Evolutionary conservation across 164 flowering plant genomes (phyloP).

Genomic region (Malania oleifera): DNA sequence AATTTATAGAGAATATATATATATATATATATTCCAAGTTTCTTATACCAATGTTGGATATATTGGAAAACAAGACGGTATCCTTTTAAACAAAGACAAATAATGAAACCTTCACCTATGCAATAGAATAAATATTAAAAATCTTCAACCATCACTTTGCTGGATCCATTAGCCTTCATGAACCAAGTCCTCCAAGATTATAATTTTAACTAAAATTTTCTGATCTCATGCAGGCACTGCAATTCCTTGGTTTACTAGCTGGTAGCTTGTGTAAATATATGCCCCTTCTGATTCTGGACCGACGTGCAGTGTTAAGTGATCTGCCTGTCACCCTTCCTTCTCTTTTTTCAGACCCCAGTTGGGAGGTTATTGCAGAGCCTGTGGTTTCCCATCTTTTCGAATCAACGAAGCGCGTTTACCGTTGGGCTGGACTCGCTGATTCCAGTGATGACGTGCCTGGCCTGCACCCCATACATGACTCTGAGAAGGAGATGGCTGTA

Average conservation of each 20-base stretch:
- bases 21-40: no score
- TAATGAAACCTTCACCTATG: no score
- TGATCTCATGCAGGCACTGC: conserved; percentile 53
- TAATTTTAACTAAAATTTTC: not conserved
- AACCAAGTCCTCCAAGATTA: no score
- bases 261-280: conserved; percentile 73
- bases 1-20: no score
- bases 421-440: conserved; percentile 32
- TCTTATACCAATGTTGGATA: no score
- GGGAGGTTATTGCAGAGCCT: conserved; percentile 52
- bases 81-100: no score
- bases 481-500: conserved; percentile 38
- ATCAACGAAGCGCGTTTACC: conserved; percentile 54
- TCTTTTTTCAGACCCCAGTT: conserved; percentile 52
- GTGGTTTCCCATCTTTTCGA: conserved; percentile 44
- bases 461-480: conserved; percentile 37
- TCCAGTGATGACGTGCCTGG: conserved; percentile 14
- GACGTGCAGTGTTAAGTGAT: conserved; percentile 51
- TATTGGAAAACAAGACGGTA: no score
- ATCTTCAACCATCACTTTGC: no score
- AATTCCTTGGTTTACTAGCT: conserved; percentile 66
- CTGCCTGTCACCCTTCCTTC: conserved; percentile 75
- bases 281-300: conserved; percentile 67
- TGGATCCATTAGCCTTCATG: no score
- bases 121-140: no score